Evolutionary conservation across 139 green algal species (phyloP), one percentile per base, ranked within the genome.

Genomic region (Raphidocelis subcapitata): DNA sequence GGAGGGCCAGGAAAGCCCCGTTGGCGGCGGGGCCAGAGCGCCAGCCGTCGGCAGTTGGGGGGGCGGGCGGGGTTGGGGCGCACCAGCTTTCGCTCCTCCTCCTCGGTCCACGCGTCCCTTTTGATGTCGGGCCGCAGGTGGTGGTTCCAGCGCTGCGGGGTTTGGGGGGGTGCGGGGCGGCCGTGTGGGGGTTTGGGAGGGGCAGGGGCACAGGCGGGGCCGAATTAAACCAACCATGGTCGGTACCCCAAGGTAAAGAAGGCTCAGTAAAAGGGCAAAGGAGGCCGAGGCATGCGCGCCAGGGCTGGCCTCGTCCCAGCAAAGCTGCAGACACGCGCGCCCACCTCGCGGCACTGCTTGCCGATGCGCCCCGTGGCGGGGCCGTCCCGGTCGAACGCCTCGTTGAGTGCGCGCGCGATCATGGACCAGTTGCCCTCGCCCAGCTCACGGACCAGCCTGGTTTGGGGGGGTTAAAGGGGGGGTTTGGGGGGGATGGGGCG

Each of bases 341-440:
- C 33, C 47, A 78, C 72, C 72, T 94, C 84, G 10, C 89, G 75
- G 77, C 89, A 94, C 72, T 90, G 89, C 79, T 94, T 94, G 76
- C 88, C 89, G 36, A 85, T 94, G 37, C 89, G 75, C 16, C 86
- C 86, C 23, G 79, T 32, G 29, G 79, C 5, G 23, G 73, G 47
- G 33, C 80, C 52, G 15, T 79, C 74, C 35, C 79, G 77, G 32
- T 74, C 55, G 26, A 77, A 77, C 1, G 75, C 60, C n/a, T 52
- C 65, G 66, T 87, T 87, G 23, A 87, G 67, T 24, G 65, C 41
- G 36, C 74, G 73, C 1, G 85, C 83, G 29, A 93, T 88, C 14
- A 33, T 33, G 35, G 80, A 82, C 88, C 88, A 93, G 56, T 76
- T 84, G 44, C 77, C 73, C 33, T 88, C 69, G 4, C 88, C 88